Base-by-base conservation (phyloP, 2,329 filamentous ascomycete species). In the Aspergillus transmontanensis region DNA sequence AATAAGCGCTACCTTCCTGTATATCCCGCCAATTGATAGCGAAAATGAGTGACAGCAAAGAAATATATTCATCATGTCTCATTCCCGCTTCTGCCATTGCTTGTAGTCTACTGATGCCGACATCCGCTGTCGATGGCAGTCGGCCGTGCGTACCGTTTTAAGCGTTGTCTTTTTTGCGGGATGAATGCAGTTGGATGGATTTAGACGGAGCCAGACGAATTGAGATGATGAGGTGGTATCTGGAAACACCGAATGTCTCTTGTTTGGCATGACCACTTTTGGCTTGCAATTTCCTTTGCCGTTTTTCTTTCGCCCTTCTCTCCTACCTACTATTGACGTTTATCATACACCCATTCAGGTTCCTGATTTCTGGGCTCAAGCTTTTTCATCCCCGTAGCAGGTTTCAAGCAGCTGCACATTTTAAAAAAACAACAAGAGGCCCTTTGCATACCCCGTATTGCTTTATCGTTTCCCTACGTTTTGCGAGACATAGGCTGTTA, bases 1-100 rank as follows among this genome's bases (percentile, higher is more conserved):
- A 94, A 86, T 94, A 92, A 85, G 79, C 67, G 64, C 59, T 63
- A 53, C 58, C 57, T 61, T 68, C 67, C 64, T 68, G 64, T 67
- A 65, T 66, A 68, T 68, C 71, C 64, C 72, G 66, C 70, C 66
- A 63, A 66, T 72, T 68, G 68, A 72, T 75, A 74, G 71, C 65
- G 71, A 70, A 71, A 66, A 62, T 69, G 67, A 66, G 66, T 66
- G 67, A 67, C 58, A 61, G 62, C 67, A 72, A 69, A 66, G 66
- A 70, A 71, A 67, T 69, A 59, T 65, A 58, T 64, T 61, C 60
- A 62, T 58, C 57, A 60, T 56, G 60, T 71, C 68, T 64, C 63
- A 68, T 71, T 51, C 66, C 68, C 66, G 57, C 65, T 68, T 65
- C 66, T 65, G 59, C 65, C 61, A 62, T 64, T 71, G 60, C 66